Base-by-base conservation (phyloP, 1,284 basidiomycete genomes). In the Cryptococcus jaspeensis region DNA sequence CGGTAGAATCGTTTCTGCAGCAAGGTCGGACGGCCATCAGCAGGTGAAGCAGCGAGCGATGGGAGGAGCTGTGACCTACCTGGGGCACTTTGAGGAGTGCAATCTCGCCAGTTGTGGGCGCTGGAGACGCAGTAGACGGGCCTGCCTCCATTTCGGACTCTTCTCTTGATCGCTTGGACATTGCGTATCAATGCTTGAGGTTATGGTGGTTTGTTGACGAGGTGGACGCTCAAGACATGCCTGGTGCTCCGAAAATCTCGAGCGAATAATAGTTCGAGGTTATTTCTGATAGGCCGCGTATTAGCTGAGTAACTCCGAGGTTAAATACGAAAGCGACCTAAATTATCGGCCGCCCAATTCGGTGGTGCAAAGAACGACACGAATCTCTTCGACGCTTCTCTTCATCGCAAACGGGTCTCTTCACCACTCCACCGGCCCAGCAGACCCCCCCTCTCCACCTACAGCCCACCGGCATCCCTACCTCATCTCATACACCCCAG, bases 1-100 rank as follows among this genome's bases (percentile, higher is more conserved):
- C 96, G 84, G 78, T 99, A 99, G 78, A 90, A 91, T 70, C 89
- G 86, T 87, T 98, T 98, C 89, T 96, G 73, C 28, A 20, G 45
- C 12, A 22, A 28, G 41, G 18, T 13, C 12, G 41, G n/a, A 11
- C 18, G 28, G 20, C 18, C 40, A 35, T 32, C 23, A 32, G 54
- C n/a, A 58, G 39, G 37, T 32, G 15, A 28, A 15, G 7, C 35
- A 9, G 20, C 22, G 44, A 28, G 35, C 13, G 32, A 20, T 9
- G 22, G 5, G 25, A 37, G 16, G 38, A 52, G 20, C 18, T 28
- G n/a, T n/a, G 18, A 58, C 65, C 46, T 47, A 71, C 71, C 58
- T 73, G 71, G 11, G 71, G 71, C 36, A 67, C 65, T 45, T 64
- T 61, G 16, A 73, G 61, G 25, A 72, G 49, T 4, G 54, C 54